Evolutionary conservation across 2,329 filamentous ascomycete species (phyloP).

Genomic region (Arthrobotrys iridis): DNA sequence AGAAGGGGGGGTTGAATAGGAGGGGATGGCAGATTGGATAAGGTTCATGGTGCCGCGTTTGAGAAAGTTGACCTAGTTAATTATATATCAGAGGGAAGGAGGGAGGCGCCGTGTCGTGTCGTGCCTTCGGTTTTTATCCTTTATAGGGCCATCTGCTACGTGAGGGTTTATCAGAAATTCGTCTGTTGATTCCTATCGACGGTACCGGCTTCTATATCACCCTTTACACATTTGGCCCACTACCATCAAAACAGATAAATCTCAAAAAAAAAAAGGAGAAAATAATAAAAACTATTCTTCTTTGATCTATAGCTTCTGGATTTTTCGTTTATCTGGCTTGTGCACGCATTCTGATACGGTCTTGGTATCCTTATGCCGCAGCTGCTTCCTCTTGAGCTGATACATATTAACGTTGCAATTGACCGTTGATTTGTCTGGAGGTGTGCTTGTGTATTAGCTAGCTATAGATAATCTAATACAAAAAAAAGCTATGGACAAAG

Average conservation of each 20-base stretch:
- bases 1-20: not conserved
- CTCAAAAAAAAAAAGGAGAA: slow-evolving; percentile 23
- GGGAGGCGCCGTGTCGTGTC: not conserved
- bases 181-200: not conserved
- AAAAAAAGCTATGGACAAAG: slow-evolving; percentile 43
- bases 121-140: not conserved
- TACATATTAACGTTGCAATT: too few relatives aligned
- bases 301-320: slow-evolving; percentile 22
- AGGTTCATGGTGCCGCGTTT: not conserved
- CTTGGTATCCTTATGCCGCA: too few relatives aligned
- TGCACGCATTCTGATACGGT: too few relatives aligned
- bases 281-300: not conserved
- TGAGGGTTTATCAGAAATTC: not conserved
- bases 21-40: slow-evolving; percentile 22
- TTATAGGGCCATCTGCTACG: not conserved
- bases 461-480: slow-evolving; percentile 46
- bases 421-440: too few relatives aligned
- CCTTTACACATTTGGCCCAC: not conserved
- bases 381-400: too few relatives aligned
- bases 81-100: not conserved
- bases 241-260: slow-evolving; percentile 12
- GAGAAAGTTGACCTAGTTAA: not conserved
- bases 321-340: not conserved
- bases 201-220: not conserved
- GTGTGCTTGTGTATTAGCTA: too few relatives aligned